phyloP scores from a whole-genome alignment of 345 rosid genomes.

The Bretschneidera sinensis region DNA sequence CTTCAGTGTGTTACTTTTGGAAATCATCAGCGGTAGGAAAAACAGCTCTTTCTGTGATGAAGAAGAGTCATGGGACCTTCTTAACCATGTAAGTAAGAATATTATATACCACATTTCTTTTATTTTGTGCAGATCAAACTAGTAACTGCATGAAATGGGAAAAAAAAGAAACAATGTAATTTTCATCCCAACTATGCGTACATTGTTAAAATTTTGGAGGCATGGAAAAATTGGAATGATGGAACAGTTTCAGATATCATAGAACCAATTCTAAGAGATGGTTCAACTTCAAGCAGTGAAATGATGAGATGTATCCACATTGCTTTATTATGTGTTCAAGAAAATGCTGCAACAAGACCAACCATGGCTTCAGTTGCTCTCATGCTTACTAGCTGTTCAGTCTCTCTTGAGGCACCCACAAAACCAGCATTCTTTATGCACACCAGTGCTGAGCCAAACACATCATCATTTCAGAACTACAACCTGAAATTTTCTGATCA shows the following conservation, averaged over 20 bases:
- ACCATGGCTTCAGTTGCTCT: constrained; percentile 21
- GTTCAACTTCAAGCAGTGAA: no score
- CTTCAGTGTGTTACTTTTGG: constrained; percentile 12
- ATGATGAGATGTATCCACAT: no score
- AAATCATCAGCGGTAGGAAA: constrained; percentile 11
- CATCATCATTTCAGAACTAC: no score
- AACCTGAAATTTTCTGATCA: no score
- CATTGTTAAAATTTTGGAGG: constrained; percentile 2
- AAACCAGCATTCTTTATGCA: no score
- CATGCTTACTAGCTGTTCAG: constrained; percentile 22
- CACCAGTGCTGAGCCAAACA: no score
- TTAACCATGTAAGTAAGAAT: constrained; percentile 17
- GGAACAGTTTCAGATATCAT: constrained; percentile 5
- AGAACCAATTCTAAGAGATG: constrained; percentile 14
- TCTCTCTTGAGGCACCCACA: no score
- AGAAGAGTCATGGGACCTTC: constrained; percentile 11
- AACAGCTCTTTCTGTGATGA: no score
- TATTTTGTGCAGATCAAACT: no score
- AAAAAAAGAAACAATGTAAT: no score
- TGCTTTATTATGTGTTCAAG: constrained; percentile 20
- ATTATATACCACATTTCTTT: not conserved
- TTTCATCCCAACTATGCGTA: no score
- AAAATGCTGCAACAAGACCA: constrained; percentile 19
- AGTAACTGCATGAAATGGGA: no score
- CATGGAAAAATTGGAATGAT: constrained; percentile 22